Base-by-base conservation (phyloP, 2,329 filamentous ascomycete genomes). In the Penicillium hordei region DNA sequence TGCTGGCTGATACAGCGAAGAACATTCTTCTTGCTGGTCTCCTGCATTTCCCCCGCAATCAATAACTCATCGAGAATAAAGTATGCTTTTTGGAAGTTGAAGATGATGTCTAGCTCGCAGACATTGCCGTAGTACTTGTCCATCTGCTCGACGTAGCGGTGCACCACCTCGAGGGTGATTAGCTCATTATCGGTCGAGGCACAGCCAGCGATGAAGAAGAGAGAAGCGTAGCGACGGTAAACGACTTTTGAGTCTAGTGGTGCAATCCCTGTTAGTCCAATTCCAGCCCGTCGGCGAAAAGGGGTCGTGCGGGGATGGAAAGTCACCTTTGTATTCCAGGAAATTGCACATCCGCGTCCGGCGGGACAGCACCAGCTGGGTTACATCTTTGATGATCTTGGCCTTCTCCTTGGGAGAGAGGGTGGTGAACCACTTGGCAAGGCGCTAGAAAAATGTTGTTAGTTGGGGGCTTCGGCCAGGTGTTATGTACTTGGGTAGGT, bases 61-160 rank as follows among this genome's bases (percentile, higher is more conserved):
- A 99, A 82, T 61, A 99, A 84, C 79, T 99, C 94, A 75, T 99
- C 94, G 46, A 99, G 86, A 67, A 99, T 99, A 78, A 97, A 99
- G 78, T 99, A 99, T 59, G 94, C 94, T 78, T 99, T 99, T 69
- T 96, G 96, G 77, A 99, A 99, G 75, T 96, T 97, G 85, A 99
- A 99, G 76, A 99, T 99, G 78, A 97, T 97, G 76, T 97, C 93
- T 64, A 99, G 86, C 81, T 99, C 94, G 87, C 94, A 99, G 59
- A 99, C 94, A 76, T 99, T 99, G 77, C 94, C 94, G 77, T 97
- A 99, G 82, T 99, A 99, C 78, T 99, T 99, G 83, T 99, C 94
- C 94, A 99, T 99, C 80, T 99, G 94, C 78, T 99, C 94, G 73
- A 99, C 94, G 76, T 99, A 99, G 78, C 94, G 91, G 78, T 99